Conservation (phyloP, 306 rosid species). For the Prosopis cineraria region DNA sequence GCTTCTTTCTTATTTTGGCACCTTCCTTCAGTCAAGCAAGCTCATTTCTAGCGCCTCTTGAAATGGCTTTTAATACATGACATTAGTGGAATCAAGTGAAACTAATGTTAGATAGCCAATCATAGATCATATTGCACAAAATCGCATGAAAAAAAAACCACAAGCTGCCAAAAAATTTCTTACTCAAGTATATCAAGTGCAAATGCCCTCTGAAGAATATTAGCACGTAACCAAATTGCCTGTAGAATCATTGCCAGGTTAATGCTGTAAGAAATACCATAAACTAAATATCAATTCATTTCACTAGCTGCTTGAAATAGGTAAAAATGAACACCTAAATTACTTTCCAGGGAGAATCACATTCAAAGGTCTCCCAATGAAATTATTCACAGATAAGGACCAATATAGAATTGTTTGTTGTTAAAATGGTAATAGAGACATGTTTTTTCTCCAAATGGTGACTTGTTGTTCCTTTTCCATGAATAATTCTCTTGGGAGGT, state of each 20-base stretch:
- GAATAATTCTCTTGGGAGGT: too few species aligned
- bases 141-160: conserved; percentile 30
- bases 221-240: conserved; percentile 83
- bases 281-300: conserved; percentile 21
- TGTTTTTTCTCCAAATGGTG: too few species aligned
- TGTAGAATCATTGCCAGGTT: conserved; percentile 43
- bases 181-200: conserved; percentile 98
- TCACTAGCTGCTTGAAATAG: conserved; percentile 28
- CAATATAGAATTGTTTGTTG: too few species aligned
- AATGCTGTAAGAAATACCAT: conserved; percentile 36
- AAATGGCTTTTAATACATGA: conserved; percentile 8
- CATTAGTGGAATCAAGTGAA: conserved; percentile 23
- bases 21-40: not conserved
- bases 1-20: not conserved
- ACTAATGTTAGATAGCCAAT: conserved; percentile 6
- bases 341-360: too few species aligned
- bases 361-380: too few species aligned
- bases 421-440: too few species aligned
- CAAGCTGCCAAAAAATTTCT: conserved; percentile 40
- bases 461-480: too few species aligned
- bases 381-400: too few species aligned
- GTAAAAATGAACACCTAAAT: conserved; percentile 25
- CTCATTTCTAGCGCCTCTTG: not conserved
- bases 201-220: conserved; percentile 79
- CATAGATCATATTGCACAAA: conserved; percentile 19